Base-by-base conservation (phyloP, 1,284 basidiomycete genomes). In the Boletus mariae region DNA sequence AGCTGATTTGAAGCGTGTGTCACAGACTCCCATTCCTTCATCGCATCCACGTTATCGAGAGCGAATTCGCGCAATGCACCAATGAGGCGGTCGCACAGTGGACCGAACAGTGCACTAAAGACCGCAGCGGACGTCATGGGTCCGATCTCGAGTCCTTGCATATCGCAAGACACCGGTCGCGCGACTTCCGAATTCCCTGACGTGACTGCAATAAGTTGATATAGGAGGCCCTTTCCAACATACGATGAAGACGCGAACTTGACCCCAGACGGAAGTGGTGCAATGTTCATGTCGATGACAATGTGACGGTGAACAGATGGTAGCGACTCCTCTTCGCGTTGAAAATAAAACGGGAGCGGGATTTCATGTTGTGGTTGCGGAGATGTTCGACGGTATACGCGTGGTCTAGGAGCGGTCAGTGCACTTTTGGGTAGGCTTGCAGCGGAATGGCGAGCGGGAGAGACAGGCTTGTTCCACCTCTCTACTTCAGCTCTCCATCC, bases 151-250 rank as follows among this genome's bases (percentile, higher is more conserved):
- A 79, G 66, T 13, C 72, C 75, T 23, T 70, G 68, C 15, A 71
- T 57, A 42, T 64, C 61, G 41, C 67, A 72, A 12, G 64, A 58
- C 4, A 56, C 52, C 1, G 73, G 73, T 23, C 53, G 58, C n/a
- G 52, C 48, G 35, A 65, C 57, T 32, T 66, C 58, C 15, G 49
- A 51, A 13, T 60, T 54, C 12, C 65, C 66, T 17, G 72, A 65
- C 29, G 73, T 40, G 48, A 76, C 57, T 5, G 70, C 63, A 45
- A 81, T 54, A 15, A 90, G 71, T 28, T 83, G 79, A 51, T 77
- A 67, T 7, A 91, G 76, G 63, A 76, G 73, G 2, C 85, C 84
- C 53, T 73, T 78, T 23, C 76, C 77, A 26, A 84, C 73, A 58
- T 81, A 85, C 2, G 82, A 80, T 15, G 69, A 65, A 2, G 64